phyloP scores from a whole-genome alignment of 2,329 filamentous ascomycete species.

The Monilinia vaccinii-corymbosi region DNA sequence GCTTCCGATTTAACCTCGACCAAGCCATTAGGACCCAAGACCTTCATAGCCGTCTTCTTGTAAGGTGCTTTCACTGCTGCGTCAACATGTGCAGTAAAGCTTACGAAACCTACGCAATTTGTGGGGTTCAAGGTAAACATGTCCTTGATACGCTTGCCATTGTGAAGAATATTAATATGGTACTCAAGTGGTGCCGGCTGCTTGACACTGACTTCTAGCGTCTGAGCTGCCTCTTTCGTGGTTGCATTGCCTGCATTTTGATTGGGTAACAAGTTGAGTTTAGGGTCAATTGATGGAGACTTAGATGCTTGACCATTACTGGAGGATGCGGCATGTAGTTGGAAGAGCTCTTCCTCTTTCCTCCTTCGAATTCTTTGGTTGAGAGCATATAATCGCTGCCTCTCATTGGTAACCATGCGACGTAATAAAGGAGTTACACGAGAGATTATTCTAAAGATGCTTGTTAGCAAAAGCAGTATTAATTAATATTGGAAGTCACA shows the following conservation, averaged over 20 bases:
- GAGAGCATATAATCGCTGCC: conserved; percentile 26
- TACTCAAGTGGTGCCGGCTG: conserved; percentile 12
- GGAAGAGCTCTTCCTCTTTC: conserved; percentile 8
- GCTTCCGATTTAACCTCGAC: conserved; percentile 21
- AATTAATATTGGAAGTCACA: background rate
- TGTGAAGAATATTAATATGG: conserved; percentile 23
- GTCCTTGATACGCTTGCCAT: conserved; percentile 17
- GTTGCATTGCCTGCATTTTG: background rate
- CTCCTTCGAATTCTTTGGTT: conserved; percentile 17
- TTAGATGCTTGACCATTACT: background rate
- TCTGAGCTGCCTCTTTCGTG: background rate
- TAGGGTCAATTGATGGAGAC: background rate
- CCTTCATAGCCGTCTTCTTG: conserved; percentile 16
- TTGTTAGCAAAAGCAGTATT: conserved; percentile 12
- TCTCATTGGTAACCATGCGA: conserved; percentile 30
- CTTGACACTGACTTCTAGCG: background rate
- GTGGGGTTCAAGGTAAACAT: conserved; percentile 15
- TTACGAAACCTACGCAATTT: conserved; percentile 21
- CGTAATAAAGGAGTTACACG: conserved; percentile 26
- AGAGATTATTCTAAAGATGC: conserved; percentile 20
- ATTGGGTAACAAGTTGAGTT: background rate
- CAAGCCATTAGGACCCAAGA: conserved; percentile 20
- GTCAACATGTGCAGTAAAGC: conserved; percentile 21
- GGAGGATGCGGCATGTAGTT: background rate
- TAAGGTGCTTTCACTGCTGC: conserved; percentile 15